Evolutionary conservation across 2,329 filamentous ascomycete genomes (phyloP), one percentile per base, ranked within the genome.

Genomic region (Coniochaeta ligniaria): DNA sequence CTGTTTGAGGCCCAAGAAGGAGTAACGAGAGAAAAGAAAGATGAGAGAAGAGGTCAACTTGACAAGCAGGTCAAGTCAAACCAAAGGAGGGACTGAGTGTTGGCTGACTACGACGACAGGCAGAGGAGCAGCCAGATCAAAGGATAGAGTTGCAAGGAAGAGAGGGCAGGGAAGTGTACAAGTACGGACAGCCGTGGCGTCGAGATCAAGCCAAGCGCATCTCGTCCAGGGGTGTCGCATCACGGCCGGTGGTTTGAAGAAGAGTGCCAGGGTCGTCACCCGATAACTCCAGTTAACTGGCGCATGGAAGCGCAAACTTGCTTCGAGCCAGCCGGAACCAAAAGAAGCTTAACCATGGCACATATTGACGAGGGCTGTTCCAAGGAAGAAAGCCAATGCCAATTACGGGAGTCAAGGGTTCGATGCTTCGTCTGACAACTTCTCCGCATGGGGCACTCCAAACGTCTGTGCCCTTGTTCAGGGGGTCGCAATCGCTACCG

Each of bases 1-100:
- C 28, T 60, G 28, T 24, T 43, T 59, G 52, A 62, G 52, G 58
- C 61, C 59, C 58, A 63, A 57, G 35, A 47, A 54, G 6, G 36
- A 16, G n/a, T 31, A 36, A 20, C 60, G 22, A 61, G 57, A 22
- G 55, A 11, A 47, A 28, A 47, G 50, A 57, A 22, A 43, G 56
- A 33, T 33, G n/a, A 20, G 28, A 31, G 16, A 36, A 36, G 31
- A 38, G 14, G 31, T 57, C 54, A 38, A 7, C 54, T 52, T 22
- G 47, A 52, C 47, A 52, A 31, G 26, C 47, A 35, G 31, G 54
- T 57, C 54, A 57, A 57, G 28, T 35, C 35, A 56, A 16, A 57
- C 28, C n/a, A 28, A 57, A 57, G 17, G 54, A 57, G 47, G 38
- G 35, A 57, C 28, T 35, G 31, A 31, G 38, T 22, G 9, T 17